These are phyloP conservation scores for Colletotrichum cordylinicola DNA, from an alignment of 2,329 filamentous ascomycete species.

Conservation along the genomic window DNA sequence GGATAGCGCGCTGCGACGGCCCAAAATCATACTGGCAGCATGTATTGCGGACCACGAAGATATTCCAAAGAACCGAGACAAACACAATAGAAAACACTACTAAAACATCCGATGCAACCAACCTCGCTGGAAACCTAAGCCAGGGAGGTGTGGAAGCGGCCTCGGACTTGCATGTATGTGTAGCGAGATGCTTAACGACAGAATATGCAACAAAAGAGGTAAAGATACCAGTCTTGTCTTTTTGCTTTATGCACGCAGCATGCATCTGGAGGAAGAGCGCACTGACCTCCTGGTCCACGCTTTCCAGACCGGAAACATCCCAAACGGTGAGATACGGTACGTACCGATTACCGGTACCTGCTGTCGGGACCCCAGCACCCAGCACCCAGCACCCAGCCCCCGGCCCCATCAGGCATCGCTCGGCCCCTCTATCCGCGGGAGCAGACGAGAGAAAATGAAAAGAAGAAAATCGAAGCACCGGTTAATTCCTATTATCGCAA, in stretches of 20 bases:
- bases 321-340: neutral
- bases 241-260: neutral
- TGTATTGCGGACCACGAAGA: neutral
- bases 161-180: neutral
- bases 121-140: neutral
- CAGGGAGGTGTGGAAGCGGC: neutral
- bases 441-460: conserved; percentile 2
- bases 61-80: neutral
- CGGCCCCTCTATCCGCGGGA: neutral
- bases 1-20: neutral
- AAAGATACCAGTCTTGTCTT: neutral
- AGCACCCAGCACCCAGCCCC: neutral
- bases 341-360: neutral
- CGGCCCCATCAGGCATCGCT: neutral
- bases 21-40: neutral
- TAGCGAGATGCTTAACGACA: neutral
- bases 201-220: neutral
- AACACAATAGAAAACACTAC: neutral
- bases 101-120: neutral
- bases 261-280: neutral
- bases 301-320: neutral
- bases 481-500: neutral
- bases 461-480: neutral
- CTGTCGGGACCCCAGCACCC: neutral
- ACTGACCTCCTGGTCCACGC: neutral